A percentile compares a stretch with the other conserved stretches of the same genome.
phyloP scores from a whole-genome alignment of 1,284 basidiomycete species.

The Heterobasidion annosum region DNA sequence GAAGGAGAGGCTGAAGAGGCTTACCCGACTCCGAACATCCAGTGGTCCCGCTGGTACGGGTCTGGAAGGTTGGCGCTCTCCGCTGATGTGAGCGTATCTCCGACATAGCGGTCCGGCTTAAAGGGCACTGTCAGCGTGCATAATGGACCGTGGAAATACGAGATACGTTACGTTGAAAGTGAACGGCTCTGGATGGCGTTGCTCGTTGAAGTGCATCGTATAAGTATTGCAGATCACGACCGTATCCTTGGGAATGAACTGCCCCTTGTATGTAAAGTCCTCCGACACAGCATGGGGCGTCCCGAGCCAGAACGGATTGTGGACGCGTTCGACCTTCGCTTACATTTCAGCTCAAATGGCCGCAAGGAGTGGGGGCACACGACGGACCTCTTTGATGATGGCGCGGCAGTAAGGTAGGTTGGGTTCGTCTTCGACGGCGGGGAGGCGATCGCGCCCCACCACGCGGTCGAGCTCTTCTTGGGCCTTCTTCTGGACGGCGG shows the following conservation, averaged over 20 bases:
- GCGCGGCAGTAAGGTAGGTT: not conserved
- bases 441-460: not conserved
- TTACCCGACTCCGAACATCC: constrained; percentile 29
- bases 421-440: not conserved
- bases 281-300: constrained; percentile 27
- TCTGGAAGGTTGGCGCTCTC: constrained; percentile 29
- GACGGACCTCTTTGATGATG: not conserved
- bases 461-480: not conserved
- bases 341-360: not conserved
- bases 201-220: constrained; percentile 28
- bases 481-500: not conserved
- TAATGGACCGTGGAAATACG: not conserved
- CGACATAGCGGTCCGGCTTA: constrained; percentile 26
- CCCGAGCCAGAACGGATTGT: constrained; percentile 20
- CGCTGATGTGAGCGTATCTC: constrained; percentile 18
- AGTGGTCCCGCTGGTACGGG: constrained; percentile 33
- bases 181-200: constrained; percentile 27
- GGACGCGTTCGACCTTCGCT: constrained; percentile 12
- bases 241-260: constrained; percentile 29
- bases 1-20: constrained; percentile 2
- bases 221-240: constrained; percentile 29
- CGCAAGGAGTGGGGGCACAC: too few species aligned
- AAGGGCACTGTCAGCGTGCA: constrained; percentile 10
- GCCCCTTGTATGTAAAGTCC: constrained; percentile 29
- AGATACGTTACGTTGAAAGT: constrained; percentile 1